Base-by-base conservation (phyloP, 73 alveolate genomes). In the Paramecium pentaurelia region DNA sequence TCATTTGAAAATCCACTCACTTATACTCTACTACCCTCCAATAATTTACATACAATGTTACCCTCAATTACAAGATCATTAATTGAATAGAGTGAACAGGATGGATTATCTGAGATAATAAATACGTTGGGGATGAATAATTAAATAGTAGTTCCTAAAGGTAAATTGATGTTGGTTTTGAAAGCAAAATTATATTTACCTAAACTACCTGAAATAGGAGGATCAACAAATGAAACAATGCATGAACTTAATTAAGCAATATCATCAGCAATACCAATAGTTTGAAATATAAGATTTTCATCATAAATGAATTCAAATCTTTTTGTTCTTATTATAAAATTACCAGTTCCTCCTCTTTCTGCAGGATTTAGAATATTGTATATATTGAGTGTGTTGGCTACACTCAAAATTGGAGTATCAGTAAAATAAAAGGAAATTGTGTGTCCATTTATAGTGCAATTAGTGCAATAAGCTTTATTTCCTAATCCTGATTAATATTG, bases 271-370 rank as follows among this genome's bases (percentile, higher is more conserved):
- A 89, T 73, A 2, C 94, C 94, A 30, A 89, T 58, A 6, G 94
- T 71, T 45, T 59, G 37, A 30, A 89, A 89, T 58, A 89, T 89
- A 10, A 89, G 30, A 14, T 89, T 89, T 44, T 71, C 87, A 47
- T 89, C 94, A 49, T 89, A 89, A 20, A 71, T 64, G 84, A 45
- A 71, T 89, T 89, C 86, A 8, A 59, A 58, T 71, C 94, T 70
- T 49, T 47, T 71, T 3, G 94, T 89, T 71, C 88, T 83, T 7
- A 89, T 88, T 25, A 71, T 71, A 25, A 89, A 89, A 89, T 89
- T 89, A 45, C 86, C 94, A 32, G 94, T 89, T 47, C 94, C 94
- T 45, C 94, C 94, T 70, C 92, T 83, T 47, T 37, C 22, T 3
- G 88, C 51, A 28, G 94, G 94, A 71, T 89, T 89, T 9, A 71